Conservation (phyloP, 202 grass and related monocot genomes). For the Zizania palustris region DNA sequence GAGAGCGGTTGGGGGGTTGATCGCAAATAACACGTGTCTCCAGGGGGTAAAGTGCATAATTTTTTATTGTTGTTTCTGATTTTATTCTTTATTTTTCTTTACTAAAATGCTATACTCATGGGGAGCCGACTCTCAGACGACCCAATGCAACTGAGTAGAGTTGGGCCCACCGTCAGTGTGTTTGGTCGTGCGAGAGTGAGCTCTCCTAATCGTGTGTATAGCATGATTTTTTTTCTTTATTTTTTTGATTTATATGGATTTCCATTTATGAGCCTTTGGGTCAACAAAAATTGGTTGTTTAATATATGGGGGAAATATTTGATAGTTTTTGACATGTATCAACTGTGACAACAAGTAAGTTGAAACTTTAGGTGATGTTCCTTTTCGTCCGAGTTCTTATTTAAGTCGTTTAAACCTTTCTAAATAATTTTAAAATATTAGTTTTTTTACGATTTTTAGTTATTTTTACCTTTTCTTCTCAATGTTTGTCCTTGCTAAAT, state of each 20-base stretch:
- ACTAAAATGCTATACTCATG: no score
- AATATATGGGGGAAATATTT: neutral
- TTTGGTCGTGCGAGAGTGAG: no score
- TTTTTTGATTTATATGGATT: neutral
- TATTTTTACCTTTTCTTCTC: no score
- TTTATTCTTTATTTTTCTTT: neutral
- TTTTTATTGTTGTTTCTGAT: neutral
- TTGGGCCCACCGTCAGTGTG: no score
- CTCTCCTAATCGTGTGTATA: no score
- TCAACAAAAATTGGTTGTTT: neutral
- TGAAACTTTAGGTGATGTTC: neutral
- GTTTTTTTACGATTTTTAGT: no score
- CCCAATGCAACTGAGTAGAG: no score
- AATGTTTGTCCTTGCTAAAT: no score
- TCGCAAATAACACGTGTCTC: rapidly evolving
- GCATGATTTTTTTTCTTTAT: neutral
- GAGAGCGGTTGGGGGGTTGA: conserved; percentile 43
- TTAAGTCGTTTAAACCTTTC: neutral
- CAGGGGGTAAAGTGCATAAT: neutral
- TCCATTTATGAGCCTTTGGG: neutral
- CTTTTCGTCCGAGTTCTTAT: no score
- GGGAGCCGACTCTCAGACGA: no score
- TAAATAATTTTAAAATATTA: no score
- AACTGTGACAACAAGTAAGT: neutral
- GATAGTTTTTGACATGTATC: neutral